Conservation (phyloP, 2,329 filamentous ascomycete species). For the Sporothrix curviconia region DNA sequence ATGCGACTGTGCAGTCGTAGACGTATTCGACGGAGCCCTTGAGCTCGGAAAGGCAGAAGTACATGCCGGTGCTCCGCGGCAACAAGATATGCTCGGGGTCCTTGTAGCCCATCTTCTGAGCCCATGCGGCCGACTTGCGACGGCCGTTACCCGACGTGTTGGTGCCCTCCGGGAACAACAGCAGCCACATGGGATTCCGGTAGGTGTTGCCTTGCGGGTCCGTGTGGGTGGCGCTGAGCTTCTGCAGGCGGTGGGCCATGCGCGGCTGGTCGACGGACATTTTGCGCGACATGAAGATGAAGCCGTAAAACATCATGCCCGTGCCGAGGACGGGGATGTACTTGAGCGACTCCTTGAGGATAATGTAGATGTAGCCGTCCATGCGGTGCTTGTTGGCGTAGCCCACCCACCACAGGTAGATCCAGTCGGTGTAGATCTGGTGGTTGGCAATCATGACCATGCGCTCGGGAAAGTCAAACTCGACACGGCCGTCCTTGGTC, state of each 20-base stretch:
- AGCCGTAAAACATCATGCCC: slow-evolving; percentile 80
- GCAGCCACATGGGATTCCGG: slow-evolving; percentile 78
- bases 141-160: slow-evolving; percentile 68
- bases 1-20: slow-evolving; percentile 91
- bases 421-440: slow-evolving; percentile 84
- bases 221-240: slow-evolving; percentile 54
- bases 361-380: slow-evolving; percentile 85
- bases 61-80: slow-evolving; percentile 73
- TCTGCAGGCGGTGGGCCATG: slow-evolving; percentile 65
- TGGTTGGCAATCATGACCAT: slow-evolving; percentile 83
- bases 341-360: slow-evolving; percentile 80
- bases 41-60: slow-evolving; percentile 72
- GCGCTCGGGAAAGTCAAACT: slow-evolving; percentile 75
- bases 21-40: slow-evolving; percentile 70
- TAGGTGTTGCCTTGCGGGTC: slow-evolving; percentile 50
- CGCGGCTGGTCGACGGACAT: slow-evolving; percentile 73
- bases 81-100: slow-evolving; percentile 70
- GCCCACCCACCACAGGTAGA: slow-evolving; percentile 91
- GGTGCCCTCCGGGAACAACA: slow-evolving; percentile 83
- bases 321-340: slow-evolving; percentile 72
- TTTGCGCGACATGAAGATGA: slow-evolving; percentile 87
- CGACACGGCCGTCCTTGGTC: slow-evolving; percentile 63
- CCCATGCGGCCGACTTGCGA: slow-evolving; percentile 66
- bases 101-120: slow-evolving; percentile 64
- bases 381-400: slow-evolving; percentile 69